phyloP scores from a whole-genome alignment of 2,329 filamentous ascomycete species.

The Colletotrichum tropicale region DNA sequence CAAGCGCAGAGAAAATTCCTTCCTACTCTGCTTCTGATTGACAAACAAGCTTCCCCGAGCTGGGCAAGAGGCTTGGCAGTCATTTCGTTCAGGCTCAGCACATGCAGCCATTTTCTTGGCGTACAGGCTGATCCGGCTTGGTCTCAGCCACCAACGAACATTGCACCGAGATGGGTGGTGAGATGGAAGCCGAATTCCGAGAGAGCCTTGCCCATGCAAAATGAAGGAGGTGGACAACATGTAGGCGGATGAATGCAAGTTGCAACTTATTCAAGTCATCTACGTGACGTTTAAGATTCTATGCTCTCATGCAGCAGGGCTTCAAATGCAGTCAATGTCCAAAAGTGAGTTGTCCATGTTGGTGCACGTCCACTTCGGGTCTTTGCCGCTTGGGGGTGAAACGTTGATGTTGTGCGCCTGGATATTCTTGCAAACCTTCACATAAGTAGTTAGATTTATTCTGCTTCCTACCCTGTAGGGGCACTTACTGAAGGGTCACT shows the following conservation, averaged over 20 bases:
- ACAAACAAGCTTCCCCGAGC: background rate
- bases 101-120: background rate
- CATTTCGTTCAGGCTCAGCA: background rate
- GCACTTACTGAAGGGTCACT: background rate
- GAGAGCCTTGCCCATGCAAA: background rate
- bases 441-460: background rate
- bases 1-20: background rate
- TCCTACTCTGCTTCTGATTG: background rate
- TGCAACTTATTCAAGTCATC: background rate
- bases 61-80: background rate
- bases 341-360: background rate
- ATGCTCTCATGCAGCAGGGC: background rate
- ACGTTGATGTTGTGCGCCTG: background rate
- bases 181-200: background rate
- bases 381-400: background rate
- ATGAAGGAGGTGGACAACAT: background rate
- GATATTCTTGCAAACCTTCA: background rate
- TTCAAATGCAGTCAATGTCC: background rate
- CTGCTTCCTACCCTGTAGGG: background rate
- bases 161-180: background rate
- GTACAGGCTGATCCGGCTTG: slow-evolving; percentile 1
- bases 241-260: background rate
- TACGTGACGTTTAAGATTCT: background rate
- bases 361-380: background rate
- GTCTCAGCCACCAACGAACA: slow-evolving; percentile 1